Evolutionary conservation across 2,329 filamentous ascomycete species (phyloP), one percentile per base, ranked within the genome.

Genomic region (Zymoseptoria crescenta): DNA sequence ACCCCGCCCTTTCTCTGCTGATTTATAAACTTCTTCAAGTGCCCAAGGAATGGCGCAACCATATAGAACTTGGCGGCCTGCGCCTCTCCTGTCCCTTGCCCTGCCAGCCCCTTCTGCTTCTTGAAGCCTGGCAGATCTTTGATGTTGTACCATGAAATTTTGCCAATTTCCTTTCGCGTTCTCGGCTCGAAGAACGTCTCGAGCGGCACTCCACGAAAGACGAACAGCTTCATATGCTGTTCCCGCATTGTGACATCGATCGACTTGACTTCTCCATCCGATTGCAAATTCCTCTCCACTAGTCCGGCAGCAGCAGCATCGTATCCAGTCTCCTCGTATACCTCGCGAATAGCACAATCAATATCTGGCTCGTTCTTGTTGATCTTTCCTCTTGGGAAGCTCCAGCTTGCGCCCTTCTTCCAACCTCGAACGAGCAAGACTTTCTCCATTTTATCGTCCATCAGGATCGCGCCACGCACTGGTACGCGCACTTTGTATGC

Each of bases 361-460:
- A 97, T 76, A 70, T 99, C 93, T 60, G 89, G 86, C 74, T 99
- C 94, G 69, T 96, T 90, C 75, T 96, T 96, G 79, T 96, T 96
- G 76, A 99, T 97, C 77, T 99, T 99, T 48, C 94, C 95, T 55
- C 93, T 80, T 0, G 94, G 94, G 60, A 99, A 99, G 72, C 91
- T 96, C 94, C 94, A 99, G 71, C 88, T 93, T 10, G 93, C 89
- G 35, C 88, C 87, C 73, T 96, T 97, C 79, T 97, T 99, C 91
- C 92, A 99, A 16, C 94, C 95, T 72, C 96, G 95, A 60, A 99
- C 95, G 50, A 99, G 80, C 13, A 99, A 84, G 0, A 91, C 89
- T 56, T 91, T 87, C 69, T 97, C 93, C 92, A 99, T 96, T n/a
- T 83, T 84, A 61, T 91, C 81, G 72, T 96, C 96, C 55, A 99